Conservation (phyloP, 78 protist species). For the Dictyostelium brefeldianum region DNA sequence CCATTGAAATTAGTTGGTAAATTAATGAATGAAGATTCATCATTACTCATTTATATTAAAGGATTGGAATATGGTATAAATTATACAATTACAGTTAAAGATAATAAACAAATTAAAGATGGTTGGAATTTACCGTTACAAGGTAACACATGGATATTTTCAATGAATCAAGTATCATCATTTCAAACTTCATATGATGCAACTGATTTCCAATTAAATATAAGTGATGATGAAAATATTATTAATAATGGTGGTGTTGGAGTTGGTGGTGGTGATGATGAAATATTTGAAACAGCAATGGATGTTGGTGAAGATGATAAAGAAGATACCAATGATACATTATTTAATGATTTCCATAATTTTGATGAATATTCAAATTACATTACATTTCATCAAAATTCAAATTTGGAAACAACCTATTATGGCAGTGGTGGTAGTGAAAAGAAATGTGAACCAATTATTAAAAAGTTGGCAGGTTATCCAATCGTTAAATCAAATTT, state of each 20-base stretch:
- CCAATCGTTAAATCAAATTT: constrained; percentile 22
- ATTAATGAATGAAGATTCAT: background rate
- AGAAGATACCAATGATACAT: background rate
- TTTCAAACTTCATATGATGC: background rate
- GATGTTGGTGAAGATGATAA: background rate
- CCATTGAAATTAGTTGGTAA: background rate
- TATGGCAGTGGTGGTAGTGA: background rate
- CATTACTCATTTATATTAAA: background rate
- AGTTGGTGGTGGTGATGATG: background rate
- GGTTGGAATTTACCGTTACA: constrained; percentile 45
- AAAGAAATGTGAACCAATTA: background rate
- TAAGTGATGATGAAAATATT: background rate
- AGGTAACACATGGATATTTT: background rate
- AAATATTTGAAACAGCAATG: too few relatives aligned
- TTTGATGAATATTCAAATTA: background rate
- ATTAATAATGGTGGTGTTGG: too few relatives aligned
- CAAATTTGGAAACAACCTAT: background rate
- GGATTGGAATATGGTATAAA: background rate
- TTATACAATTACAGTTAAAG: background rate
- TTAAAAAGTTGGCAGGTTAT: background rate
- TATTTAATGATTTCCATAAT: background rate
- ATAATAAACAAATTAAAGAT: constrained; percentile 1
- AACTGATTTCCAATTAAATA: background rate
- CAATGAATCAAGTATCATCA: background rate
- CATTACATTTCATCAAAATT: background rate